Evolutionary conservation across 2,329 filamentous ascomycete genomes (phyloP).

Genomic region (Colletotrichum sidae): DNA sequence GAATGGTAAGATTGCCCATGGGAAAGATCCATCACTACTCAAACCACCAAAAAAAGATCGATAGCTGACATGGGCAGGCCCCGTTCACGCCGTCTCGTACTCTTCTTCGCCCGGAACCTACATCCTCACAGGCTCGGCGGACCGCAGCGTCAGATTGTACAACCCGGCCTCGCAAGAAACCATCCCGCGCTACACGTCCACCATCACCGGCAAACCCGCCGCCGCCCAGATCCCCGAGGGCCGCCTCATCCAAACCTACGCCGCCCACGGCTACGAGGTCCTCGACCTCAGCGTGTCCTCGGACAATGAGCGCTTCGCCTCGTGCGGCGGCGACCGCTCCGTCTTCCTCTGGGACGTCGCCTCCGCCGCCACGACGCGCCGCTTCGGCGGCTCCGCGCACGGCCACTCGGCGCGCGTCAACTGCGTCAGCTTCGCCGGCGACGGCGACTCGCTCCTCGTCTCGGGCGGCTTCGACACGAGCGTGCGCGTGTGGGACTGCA

Average conservation of each 20-base stretch:
- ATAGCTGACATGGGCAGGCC: conserved; percentile 58
- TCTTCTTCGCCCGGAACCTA: conserved; percentile 80
- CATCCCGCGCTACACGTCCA: conserved; percentile 39
- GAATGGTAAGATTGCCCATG: conserved; percentile 58
- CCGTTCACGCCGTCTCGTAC: conserved; percentile 79
- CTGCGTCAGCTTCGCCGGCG: conserved; percentile 81
- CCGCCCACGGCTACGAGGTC: conserved; percentile 92
- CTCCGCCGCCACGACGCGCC: conserved; percentile 79
- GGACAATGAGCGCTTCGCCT: conserved; percentile 88
- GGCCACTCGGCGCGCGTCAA: conserved; percentile 83
- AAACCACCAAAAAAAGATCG: too few species aligned
- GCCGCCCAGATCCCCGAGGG: conserved; percentile 55
- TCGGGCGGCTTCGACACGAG: conserved; percentile 81
- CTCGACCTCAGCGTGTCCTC: conserved; percentile 79
- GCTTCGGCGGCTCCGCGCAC: conserved; percentile 72
- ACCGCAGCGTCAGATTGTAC: conserved; percentile 87
- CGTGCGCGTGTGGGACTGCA: conserved; percentile 81
- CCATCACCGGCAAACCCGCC: conserved; percentile 51
- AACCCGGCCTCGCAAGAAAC: conserved; percentile 69
- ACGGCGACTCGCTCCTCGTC: conserved; percentile 78
- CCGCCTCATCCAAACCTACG: conserved; percentile 86
- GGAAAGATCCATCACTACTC: too few species aligned
- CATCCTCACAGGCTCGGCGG: conserved; percentile 86
- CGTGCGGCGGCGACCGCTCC: conserved; percentile 87
- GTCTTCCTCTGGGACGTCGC: conserved; percentile 97